phyloP scores from a whole-genome alignment of 805 yeast genomes.

The Babjeviella inositovora region DNA sequence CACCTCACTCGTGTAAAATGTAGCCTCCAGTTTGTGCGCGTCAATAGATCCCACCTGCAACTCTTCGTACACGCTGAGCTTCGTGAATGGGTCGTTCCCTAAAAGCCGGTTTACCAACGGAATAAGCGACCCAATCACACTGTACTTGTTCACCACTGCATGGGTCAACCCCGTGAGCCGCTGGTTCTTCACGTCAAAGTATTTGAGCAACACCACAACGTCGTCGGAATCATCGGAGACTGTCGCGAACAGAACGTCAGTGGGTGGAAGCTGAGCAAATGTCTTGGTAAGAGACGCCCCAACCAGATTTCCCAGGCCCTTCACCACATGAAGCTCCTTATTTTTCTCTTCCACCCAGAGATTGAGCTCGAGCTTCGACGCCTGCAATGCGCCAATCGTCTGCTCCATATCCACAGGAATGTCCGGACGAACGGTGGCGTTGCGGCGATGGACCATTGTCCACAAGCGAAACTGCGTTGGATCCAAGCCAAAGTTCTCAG shows the following conservation, averaged over 20 bases:
- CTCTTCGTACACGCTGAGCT: slow-evolving; percentile 39
- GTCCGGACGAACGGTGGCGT: slow-evolving; percentile 55
- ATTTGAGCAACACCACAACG: slow-evolving; percentile 36
- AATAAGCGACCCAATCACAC: slow-evolving; percentile 19
- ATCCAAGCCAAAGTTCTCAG: slow-evolving; percentile 20
- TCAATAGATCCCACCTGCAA: slow-evolving; percentile 37
- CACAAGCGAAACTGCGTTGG: slow-evolving; percentile 34
- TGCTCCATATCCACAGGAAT: slow-evolving; percentile 8
- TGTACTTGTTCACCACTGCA: slow-evolving; percentile 29
- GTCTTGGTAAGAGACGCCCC: no score
- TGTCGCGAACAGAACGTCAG: no score
- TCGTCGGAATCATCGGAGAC: slow-evolving; percentile 10
- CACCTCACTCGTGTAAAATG: slow-evolving; percentile 42
- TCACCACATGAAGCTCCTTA: no score
- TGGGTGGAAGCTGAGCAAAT: no score
- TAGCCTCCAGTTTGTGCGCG: slow-evolving; percentile 14
- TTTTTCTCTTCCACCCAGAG: slow-evolving; percentile 51
- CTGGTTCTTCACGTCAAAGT: slow-evolving; percentile 42
- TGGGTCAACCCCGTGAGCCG: slow-evolving; percentile 54
- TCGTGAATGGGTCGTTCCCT: slow-evolving; percentile 14
- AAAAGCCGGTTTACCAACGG: slow-evolving; percentile 22
- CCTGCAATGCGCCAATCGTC: slow-evolving; percentile 19
- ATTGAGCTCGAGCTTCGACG: slow-evolving; percentile 31
- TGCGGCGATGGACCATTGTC: slow-evolving; percentile 50
- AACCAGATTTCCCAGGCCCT: no score